Conservation (phyloP, 208 protist species). For the Strigomonas oncopelti region DNA sequence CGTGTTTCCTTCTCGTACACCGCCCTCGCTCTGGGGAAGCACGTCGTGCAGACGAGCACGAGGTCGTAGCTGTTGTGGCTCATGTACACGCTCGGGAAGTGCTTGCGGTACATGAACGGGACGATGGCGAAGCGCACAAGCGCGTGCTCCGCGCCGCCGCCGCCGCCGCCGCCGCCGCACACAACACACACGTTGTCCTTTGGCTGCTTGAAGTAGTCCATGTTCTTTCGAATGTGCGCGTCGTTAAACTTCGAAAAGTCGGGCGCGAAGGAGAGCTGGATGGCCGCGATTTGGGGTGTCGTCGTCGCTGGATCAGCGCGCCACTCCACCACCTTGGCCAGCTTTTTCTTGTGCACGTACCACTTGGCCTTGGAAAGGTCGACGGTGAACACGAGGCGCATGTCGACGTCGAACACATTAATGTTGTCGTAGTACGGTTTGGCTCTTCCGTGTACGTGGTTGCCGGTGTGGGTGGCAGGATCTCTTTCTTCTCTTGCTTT, state of each 20-base stretch:
- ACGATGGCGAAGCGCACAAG: slow-evolving; percentile 60
- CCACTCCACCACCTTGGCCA: slow-evolving; percentile 52
- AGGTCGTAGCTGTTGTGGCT: slow-evolving; percentile 75
- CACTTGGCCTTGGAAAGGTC: slow-evolving; percentile 55
- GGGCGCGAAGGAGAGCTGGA: slow-evolving; percentile 54
- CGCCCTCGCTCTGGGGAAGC: slow-evolving; percentile 34
- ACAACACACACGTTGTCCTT: slow-evolving; percentile 68
- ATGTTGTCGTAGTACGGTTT: slow-evolving; percentile 74
- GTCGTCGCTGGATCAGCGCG: background rate
- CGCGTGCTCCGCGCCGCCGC: slow-evolving; percentile 6
- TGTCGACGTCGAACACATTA: slow-evolving; percentile 37
- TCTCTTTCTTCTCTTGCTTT: background rate
- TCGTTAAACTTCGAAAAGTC: slow-evolving; percentile 55
- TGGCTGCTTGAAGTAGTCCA: slow-evolving; percentile 57
- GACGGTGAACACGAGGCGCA: slow-evolving; percentile 49
- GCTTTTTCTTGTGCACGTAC: slow-evolving; percentile 58
- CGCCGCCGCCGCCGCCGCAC: slow-evolving; percentile 18
- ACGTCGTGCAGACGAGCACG: slow-evolving; percentile 50
- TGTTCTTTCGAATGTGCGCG: slow-evolving; percentile 52
- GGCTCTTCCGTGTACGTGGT: slow-evolving; percentile 10
- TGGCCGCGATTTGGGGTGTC: slow-evolving; percentile 23
- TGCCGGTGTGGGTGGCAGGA: background rate
- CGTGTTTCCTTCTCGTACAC: slow-evolving; percentile 31
- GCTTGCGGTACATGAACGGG: slow-evolving; percentile 56
- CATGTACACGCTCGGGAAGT: slow-evolving; percentile 73